Evolutionary conservation across 495 filamentous ascomycete genomes (phyloP).

Genomic region (Hypoxylon rickii): DNA sequence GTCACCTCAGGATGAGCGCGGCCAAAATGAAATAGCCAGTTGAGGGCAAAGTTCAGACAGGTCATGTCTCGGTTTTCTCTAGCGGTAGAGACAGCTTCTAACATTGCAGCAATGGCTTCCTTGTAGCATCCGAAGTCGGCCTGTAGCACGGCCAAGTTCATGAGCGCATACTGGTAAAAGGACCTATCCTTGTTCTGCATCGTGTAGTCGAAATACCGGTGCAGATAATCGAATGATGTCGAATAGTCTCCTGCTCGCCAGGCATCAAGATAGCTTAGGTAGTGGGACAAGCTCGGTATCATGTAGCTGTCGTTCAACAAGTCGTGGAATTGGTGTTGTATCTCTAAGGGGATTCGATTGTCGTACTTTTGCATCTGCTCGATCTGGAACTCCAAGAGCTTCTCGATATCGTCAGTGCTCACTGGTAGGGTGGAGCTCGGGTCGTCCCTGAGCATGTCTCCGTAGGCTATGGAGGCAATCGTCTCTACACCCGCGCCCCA

Average conservation of each 20-base stretch:
- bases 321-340: slow-evolving; percentile 64
- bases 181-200: slow-evolving; percentile 81
- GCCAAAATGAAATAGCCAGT: slow-evolving; percentile 96
- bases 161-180: slow-evolving; percentile 96
- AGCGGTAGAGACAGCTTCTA: slow-evolving; percentile 88
- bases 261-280: slow-evolving; percentile 84
- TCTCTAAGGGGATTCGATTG: slow-evolving; percentile 69
- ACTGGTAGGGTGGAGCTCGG: slow-evolving; percentile 48
- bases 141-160: slow-evolving; percentile 91
- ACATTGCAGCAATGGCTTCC: slow-evolving; percentile 91
- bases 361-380: slow-evolving; percentile 77
- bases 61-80: slow-evolving; percentile 89
- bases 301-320: slow-evolving; percentile 69
- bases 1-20: slow-evolving; percentile 81
- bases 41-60: slow-evolving; percentile 93
- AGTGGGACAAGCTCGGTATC: slow-evolving; percentile 74
- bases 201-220: slow-evolving; percentile 96
- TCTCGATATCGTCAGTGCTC: slow-evolving; percentile 83
- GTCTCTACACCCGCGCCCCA: slow-evolving; percentile 52
- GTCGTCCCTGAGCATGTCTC: slow-evolving; percentile 58
- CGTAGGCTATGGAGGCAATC: slow-evolving; percentile 65
- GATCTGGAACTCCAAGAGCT: slow-evolving; percentile 84
- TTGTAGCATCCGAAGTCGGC: slow-evolving; percentile 91
- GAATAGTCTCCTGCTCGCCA: slow-evolving; percentile 92
- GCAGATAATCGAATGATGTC: slow-evolving; percentile 85